Evolutionary conservation across 1,284 basidiomycete genomes (phyloP), one percentile per base, ranked within the genome.

Genomic region (Sanghuangporus baumii): DNA sequence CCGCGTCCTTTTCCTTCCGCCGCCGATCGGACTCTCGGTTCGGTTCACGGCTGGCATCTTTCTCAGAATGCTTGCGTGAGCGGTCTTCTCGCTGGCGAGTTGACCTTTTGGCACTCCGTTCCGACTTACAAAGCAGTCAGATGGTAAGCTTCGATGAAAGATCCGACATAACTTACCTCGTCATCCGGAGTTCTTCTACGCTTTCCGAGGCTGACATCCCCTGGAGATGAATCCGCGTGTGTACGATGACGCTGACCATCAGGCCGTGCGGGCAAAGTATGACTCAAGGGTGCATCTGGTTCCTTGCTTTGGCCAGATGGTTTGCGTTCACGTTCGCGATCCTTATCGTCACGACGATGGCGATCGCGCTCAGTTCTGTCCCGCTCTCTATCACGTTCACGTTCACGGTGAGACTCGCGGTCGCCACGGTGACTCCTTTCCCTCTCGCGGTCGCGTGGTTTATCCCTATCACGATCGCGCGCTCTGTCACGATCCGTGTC

Each of bases 11-110:
- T 58, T 91, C 89, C 61, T 74, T 75, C 65, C 87, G 82, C 46
- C 64, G 41, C 54, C 88, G 81, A 66, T 91, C 88, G 1, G 85
- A 81, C 16, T 90, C 88, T 51, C 86, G 81, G 34, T 60, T 61
- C 57, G 55, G 54, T n/a, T 67, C 66, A 41, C 65, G 60, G 31
- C 61, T 59, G 16, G 79, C 73, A 38, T 89, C 88, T 71, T 89
- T 89, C 51, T 90, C 88, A n/a, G 79, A 76, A n/a, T 76, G 76
- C 50, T 88, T 81, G 37, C 87, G 82, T 66, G 74, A 75, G 43
- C 88, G 79, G 38, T 91, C 89, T 63, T 91, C 89, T 61, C 88
- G 82, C 69, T 90, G 86, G 34, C 89, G 85, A 64, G 88, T 87
- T 60, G 82, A 81, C 37, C 89, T 85, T 71, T 91, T 91, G 12